phyloP scores from a whole-genome alignment of 1,139 yeast genomes.

The Taphrina wiesneri region DNA sequence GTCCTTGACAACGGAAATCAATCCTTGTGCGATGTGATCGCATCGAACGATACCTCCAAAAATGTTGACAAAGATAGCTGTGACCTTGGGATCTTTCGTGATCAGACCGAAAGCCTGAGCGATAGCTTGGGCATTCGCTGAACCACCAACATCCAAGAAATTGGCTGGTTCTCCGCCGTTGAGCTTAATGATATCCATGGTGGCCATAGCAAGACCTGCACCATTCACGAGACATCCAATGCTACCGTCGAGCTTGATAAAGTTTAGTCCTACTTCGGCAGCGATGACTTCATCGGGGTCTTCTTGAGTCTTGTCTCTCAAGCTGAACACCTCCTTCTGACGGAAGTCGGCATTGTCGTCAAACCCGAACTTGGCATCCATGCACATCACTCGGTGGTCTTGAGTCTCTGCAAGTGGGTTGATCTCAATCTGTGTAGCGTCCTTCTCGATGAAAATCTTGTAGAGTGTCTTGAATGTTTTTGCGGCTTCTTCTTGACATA shows the following conservation, averaged over 20 bases:
- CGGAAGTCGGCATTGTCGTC: constrained; percentile 96
- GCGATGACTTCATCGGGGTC: constrained; percentile 97
- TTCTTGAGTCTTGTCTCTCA: constrained; percentile 98
- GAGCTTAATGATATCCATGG: constrained; percentile 98
- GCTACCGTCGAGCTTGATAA: constrained; percentile 96
- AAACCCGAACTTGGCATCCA: constrained; percentile 98
- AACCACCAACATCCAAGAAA: constrained; percentile 99
- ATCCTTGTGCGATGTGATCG: constrained; percentile 97
- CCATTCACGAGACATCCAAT: constrained; percentile 96
- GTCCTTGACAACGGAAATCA: constrained; percentile 88
- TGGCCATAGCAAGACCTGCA: constrained; percentile 99
- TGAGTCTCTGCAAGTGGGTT: constrained; percentile 95
- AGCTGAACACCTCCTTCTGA: constrained; percentile 88
- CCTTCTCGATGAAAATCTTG: constrained; percentile 83
- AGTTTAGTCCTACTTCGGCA: constrained; percentile 83
- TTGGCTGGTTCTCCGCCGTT: constrained; percentile 99
- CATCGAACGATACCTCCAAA: constrained; percentile 99
- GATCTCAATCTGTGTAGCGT: constrained; percentile 97
- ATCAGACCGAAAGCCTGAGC: constrained; percentile 95
- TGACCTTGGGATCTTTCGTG: constrained; percentile 82
- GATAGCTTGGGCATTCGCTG: constrained; percentile 97
- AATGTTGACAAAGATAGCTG: constrained; percentile 96
- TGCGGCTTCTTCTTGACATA: constrained; percentile 83
- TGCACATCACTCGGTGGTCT: constrained; percentile 87
- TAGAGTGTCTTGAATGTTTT: constrained; percentile 81